Base-by-base conservation (phyloP, 169 alveolate species). In the Cryptosporidium meleagridis region DNA sequence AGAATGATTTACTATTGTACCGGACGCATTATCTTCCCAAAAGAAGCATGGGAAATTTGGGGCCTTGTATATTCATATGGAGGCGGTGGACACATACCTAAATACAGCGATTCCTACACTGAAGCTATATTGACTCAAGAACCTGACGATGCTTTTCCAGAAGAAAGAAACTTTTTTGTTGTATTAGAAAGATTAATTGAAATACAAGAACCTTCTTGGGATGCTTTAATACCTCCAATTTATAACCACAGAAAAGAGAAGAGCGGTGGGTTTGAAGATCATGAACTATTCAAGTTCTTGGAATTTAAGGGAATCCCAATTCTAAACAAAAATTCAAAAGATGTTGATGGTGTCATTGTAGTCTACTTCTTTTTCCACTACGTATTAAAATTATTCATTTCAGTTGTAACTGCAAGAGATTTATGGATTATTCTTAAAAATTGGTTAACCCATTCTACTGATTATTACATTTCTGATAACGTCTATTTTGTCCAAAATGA, bases 1-100 rank as follows among this genome's bases (percentile, higher is more conserved):
- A 80, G 89, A 41, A 39, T 80, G 53, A 80, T 80, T 16, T 62
- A 61, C 44, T 80, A 80, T 44, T 61, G 89, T 29, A 80, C 75
- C 7, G 89, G 80, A 2, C 10, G 33, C 41, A 80, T 80, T 29
- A 62, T 80, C 39, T 14, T 55, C 23, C 69, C 68, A 31, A 65
- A 35, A n/a, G 89, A 80, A 45, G 89, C 89, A 9, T 80, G 89
- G 89, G 69, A 80, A 59, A 59, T 80, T 41, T 62, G 80, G 75
- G 80, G 69, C n/a, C 59, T 44, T 14, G 69, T 65, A 14, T 31
- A 45, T 37, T 31, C 65, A 16, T 37, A 21, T 52, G 89, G 80
- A 45, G 89, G 89, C 2, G 89, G 89, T 16, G 89, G 89, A 31
- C 26, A 29, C 53, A 62, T 80, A 61, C 80, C 75, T 5, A 31